Conservation (phyloP, 306 rosid species). For the Vigna trinervia region DNA sequence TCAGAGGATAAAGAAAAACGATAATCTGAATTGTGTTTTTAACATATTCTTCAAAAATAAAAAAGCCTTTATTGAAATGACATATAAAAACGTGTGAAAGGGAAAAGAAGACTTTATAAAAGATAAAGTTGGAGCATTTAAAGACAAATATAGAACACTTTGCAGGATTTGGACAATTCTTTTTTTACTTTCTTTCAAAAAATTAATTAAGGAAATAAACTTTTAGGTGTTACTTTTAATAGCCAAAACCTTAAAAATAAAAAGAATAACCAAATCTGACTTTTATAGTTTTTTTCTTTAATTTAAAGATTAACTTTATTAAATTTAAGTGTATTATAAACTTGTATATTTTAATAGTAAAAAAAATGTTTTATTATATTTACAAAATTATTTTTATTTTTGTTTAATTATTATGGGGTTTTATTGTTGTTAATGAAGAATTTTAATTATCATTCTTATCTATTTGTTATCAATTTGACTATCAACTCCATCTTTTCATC, state of each 20-base stretch:
- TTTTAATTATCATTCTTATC: too few species aligned
- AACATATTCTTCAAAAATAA: not conserved
- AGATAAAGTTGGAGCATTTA: constrained; percentile 16
- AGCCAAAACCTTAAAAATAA: not conserved
- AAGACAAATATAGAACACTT: constrained; percentile 14
- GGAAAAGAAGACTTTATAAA: constrained; percentile 12
- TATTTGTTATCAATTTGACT: too few species aligned
- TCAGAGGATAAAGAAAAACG: not conserved
- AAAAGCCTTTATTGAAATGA: not conserved
- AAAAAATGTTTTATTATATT: too few species aligned
- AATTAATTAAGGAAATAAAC: not conserved
- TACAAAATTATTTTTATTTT: too few species aligned
- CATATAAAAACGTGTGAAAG: not conserved
- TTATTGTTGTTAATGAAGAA: too few species aligned
- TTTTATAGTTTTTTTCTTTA: not conserved
- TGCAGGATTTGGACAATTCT: constrained; percentile 1
- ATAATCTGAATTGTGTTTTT: not conserved
- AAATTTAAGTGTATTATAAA: too few species aligned
- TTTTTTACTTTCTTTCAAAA: not conserved
- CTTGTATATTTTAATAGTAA: not conserved
- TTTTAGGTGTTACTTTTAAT: not conserved
- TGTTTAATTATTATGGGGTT: too few species aligned
- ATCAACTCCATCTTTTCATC: too few species aligned
- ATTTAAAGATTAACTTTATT: not conserved
- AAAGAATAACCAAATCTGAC: too few species aligned